Evolutionary conservation across 2,329 filamentous ascomycete species (phyloP), one percentile per base, ranked within the genome.

Genomic region (Coniochaeta pulveracea): DNA sequence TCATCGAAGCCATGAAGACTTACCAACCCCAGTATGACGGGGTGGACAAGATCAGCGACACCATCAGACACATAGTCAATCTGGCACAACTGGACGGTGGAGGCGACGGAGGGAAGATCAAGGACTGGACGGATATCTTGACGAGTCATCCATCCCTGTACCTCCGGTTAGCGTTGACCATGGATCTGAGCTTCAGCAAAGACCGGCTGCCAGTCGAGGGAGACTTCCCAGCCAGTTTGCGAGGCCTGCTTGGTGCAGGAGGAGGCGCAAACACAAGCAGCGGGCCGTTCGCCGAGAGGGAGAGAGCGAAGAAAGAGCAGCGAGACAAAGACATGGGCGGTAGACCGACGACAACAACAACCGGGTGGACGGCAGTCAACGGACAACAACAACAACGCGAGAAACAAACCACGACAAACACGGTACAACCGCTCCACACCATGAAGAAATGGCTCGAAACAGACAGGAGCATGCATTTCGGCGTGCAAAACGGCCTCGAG

Each of bases 11-110:
- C 1, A 63, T 65, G 56, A 60, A 58, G 36, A 56, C 55, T 0
- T 64, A 63, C 30, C 56, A 63, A 34, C 58, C 57, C 3, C 58
- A 61, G 33, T 63, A 63, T 36, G 61, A 65, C 34, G 59, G 58
- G 15, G 56, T 61, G 2, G 61, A 65, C 40, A 61, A 57, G 44
- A 55, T 64, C 28, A 56, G 53, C 45, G 56, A 62, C 38, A 58
- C 58, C 8, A 58, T 61, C 18, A 52, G 57, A 6, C 57, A 61
- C 36, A 61, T 63, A 16, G 52, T 62, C 34, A 58, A 57, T 33
- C 48, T 61, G 7, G 56, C 60, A 0, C 54, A 61, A 38, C 44
- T 60, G 5, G 56, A 60, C 24, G 43, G 34, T 10, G 11, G 34
- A 0, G 21, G 19, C 5, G 40, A 46, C 33, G 40, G 45, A 11